These are phyloP conservation scores for Lactarius indigo DNA, from an alignment of 768 basidiomycete genomes.

Conservation along the genomic window DNA sequence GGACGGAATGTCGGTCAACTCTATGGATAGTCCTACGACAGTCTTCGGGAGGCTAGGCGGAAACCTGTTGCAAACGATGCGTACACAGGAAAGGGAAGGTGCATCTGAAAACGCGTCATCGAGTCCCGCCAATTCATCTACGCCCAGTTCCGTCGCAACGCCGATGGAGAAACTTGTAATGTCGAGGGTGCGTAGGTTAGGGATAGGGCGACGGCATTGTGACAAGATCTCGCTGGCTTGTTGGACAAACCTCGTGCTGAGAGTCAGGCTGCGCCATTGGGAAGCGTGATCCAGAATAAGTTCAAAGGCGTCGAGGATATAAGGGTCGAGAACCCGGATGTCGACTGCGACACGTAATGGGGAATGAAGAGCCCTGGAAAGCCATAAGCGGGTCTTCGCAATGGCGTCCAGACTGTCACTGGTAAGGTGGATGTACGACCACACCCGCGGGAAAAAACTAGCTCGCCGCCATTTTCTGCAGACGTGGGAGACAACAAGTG, in stretches of 20 bases:
- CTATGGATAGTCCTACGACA: slow-evolving; percentile 16
- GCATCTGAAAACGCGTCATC: slow-evolving; percentile 33
- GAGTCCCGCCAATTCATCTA: slow-evolving; percentile 15
- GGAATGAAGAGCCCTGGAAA: slow-evolving; percentile 43
- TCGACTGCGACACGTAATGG: slow-evolving; percentile 45
- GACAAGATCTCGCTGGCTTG: slow-evolving; percentile 41
- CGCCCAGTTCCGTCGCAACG: slow-evolving; percentile 2
- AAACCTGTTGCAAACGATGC: slow-evolving; percentile 21
- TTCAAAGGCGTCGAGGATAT: slow-evolving; percentile 13
- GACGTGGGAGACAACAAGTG: slow-evolving; percentile 54
- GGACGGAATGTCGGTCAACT: slow-evolving; percentile 20
- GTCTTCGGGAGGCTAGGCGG: slow-evolving; percentile 18
- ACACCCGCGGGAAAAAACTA: slow-evolving; percentile 47
- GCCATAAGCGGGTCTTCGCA: slow-evolving; percentile 47
- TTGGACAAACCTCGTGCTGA: slow-evolving; percentile 38
- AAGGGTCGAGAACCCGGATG: slow-evolving; percentile 35
- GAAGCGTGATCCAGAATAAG: slow-evolving; percentile 38
- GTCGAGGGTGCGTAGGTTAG: slow-evolving; percentile 37
- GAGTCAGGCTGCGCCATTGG: slow-evolving; percentile 44
- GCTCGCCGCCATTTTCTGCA: slow-evolving; percentile 59
- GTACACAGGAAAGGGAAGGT: slow-evolving; percentile 31
- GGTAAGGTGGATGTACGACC: slow-evolving; percentile 55
- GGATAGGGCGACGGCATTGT: slow-evolving; percentile 36
- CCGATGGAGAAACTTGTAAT: slow-evolving; percentile 23
- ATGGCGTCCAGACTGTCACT: slow-evolving; percentile 41